Percentiles rank a stretch among this genome's conserved stretches.
Evolutionary conservation across 2,329 filamentous ascomycete species (phyloP).

Genomic region (Aspergillus cejpii): DNA sequence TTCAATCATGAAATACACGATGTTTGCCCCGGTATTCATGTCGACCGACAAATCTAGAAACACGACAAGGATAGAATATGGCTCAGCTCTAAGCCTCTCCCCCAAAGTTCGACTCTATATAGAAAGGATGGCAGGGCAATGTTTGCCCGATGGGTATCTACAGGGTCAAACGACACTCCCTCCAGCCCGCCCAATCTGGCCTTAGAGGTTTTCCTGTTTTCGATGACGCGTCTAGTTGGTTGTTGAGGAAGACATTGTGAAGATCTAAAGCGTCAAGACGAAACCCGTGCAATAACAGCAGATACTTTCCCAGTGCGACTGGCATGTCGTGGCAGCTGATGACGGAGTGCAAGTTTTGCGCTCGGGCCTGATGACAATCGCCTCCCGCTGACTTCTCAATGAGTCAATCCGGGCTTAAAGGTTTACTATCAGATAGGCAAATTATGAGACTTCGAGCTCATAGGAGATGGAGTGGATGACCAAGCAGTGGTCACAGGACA

Average conservation of each 20-base stretch:
- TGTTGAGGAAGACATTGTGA: background rate
- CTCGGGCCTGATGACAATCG: background rate
- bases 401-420: background rate
- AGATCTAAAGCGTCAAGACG: background rate
- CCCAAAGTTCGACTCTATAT: background rate
- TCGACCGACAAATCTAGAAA: background rate
- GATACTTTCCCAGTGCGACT: too few species aligned
- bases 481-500: too few species aligned
- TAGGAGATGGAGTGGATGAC: background rate
- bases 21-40: background rate
- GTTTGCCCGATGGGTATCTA: background rate
- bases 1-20: too few species aligned
- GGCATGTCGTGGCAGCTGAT: background rate
- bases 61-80: background rate
- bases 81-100: background rate
- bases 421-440: background rate
- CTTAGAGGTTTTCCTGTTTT: background rate
- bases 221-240: background rate
- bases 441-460: background rate
- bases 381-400: too few species aligned
- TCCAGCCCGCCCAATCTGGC: background rate
- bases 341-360: background rate
- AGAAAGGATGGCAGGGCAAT: background rate
- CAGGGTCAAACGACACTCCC: background rate
- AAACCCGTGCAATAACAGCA: background rate